Conservation (phyloP, 2,329 filamentous ascomycete species). For the Gyromitra esculenta region DNA sequence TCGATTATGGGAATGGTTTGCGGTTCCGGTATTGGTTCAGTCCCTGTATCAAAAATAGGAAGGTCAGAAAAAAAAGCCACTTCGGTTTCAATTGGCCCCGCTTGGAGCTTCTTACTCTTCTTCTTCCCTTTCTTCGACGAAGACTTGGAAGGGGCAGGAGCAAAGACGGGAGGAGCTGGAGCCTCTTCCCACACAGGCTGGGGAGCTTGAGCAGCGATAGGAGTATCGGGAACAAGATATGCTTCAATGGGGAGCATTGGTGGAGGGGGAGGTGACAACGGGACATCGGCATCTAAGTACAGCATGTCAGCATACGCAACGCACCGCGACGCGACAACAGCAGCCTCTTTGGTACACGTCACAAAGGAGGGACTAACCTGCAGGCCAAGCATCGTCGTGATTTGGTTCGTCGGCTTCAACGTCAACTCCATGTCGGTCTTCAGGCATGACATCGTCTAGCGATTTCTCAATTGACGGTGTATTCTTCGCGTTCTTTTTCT, state of each 20-base stretch:
- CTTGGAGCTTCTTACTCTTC: slow-evolving; percentile 49
- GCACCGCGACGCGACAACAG: not conserved
- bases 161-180: slow-evolving; percentile 37
- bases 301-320: slow-evolving; percentile 34
- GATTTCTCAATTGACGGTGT: slow-evolving; percentile 32
- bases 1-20: slow-evolving; percentile 40
- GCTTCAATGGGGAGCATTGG: slow-evolving; percentile 51
- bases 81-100: slow-evolving; percentile 39
- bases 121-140: slow-evolving; percentile 46
- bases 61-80: slow-evolving; percentile 34
- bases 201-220: slow-evolving; percentile 44
- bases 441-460: slow-evolving; percentile 34
- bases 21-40: slow-evolving; percentile 41
- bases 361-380: slow-evolving; percentile 48
- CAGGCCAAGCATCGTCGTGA: slow-evolving; percentile 38
- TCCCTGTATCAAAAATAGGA: slow-evolving; percentile 31
- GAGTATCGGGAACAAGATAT: slow-evolving; percentile 51
- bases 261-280: slow-evolving; percentile 48
- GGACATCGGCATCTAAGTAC: slow-evolving; percentile 45
- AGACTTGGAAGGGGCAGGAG: slow-evolving; percentile 36
- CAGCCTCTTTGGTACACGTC: slow-evolving; percentile 42
- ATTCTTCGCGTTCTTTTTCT: slow-evolving; percentile 39
- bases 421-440: slow-evolving; percentile 17
- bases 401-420: slow-evolving; percentile 17
- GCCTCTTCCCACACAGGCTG: slow-evolving; percentile 43